These are phyloP conservation scores for Colletotrichum tropicale DNA, from an alignment of 2,329 filamentous ascomycete genomes.

Conservation along the genomic window DNA sequence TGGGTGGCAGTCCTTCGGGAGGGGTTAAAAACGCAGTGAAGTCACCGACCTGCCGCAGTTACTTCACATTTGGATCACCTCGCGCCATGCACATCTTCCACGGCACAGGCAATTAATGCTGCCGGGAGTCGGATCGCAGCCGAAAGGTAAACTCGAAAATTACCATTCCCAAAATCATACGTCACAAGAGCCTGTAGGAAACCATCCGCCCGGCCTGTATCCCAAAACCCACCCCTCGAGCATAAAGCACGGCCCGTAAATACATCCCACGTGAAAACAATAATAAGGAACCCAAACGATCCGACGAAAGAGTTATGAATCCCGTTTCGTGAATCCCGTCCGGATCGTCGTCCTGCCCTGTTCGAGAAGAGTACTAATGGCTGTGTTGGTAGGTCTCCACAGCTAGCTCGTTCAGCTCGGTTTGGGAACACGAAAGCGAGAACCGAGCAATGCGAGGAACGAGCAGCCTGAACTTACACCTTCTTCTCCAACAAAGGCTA, in stretches of 20 bases:
- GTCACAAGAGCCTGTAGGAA: not conserved
- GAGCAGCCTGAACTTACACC: not conserved
- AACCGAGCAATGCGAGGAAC: not conserved
- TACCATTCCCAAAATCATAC: not conserved
- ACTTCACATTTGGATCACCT: no score
- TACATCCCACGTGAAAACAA: not conserved
- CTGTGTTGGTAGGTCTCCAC: not conserved
- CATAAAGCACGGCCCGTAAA: not conserved
- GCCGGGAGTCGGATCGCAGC: not conserved
- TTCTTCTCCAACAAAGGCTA: not conserved
- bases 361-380: no score
- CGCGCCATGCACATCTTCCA: no score
- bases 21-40: not conserved
- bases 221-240: not conserved
- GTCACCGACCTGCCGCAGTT: no score
- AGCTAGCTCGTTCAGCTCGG: not conserved
- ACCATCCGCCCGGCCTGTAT: accelerated
- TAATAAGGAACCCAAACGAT: not conserved
- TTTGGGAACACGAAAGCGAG: not conserved
- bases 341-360: not conserved
- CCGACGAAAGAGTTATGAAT: accelerated
- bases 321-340: not conserved
- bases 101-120: no score
- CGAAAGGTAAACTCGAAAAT: accelerated
- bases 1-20: not conserved